phyloP scores from a whole-genome alignment of 164 flowering plant genomes.

The Paratinospora sagittata region DNA sequence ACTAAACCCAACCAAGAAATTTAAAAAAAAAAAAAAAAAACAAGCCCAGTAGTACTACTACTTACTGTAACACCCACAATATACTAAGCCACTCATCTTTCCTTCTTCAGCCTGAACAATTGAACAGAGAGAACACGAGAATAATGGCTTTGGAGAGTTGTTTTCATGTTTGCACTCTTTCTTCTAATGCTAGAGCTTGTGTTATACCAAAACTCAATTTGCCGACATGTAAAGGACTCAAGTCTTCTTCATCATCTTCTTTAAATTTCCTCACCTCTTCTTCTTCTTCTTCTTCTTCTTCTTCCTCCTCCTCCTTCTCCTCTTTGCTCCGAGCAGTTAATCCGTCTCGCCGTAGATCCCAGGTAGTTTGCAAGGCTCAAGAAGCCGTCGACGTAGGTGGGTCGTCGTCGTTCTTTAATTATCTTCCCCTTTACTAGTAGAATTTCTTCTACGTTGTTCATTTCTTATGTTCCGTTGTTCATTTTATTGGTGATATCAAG shows the following conservation, averaged over 20 bases:
- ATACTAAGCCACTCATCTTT: not conserved
- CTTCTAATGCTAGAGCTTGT: conserved; percentile 28
- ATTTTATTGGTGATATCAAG: too few species aligned
- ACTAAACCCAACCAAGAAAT: conserved; percentile 8
- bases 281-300: conserved; percentile 17
- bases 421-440: too few species aligned
- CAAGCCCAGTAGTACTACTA: not conserved
- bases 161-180: conserved; percentile 39
- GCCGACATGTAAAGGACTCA: conserved; percentile 30
- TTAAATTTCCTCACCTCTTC: not conserved
- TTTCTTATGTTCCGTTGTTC: too few species aligned
- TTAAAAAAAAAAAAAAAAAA: not conserved
- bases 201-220: conserved; percentile 27
- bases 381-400: conserved; percentile 43
- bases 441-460: too few species aligned
- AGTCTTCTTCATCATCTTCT: conserved; percentile 9
- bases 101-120: not conserved
- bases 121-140: not conserved
- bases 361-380: conserved; percentile 48
- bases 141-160: conserved; percentile 40
- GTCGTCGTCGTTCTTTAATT: not conserved
- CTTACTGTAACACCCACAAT: conserved; percentile 1
- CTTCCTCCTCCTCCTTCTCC: too few species aligned
- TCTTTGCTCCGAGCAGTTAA: conserved; percentile 8
- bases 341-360: conserved; percentile 14